Conservation (phyloP, 2,329 filamentous ascomycete genomes). For the Ceratocystiopsis minuta region DNA sequence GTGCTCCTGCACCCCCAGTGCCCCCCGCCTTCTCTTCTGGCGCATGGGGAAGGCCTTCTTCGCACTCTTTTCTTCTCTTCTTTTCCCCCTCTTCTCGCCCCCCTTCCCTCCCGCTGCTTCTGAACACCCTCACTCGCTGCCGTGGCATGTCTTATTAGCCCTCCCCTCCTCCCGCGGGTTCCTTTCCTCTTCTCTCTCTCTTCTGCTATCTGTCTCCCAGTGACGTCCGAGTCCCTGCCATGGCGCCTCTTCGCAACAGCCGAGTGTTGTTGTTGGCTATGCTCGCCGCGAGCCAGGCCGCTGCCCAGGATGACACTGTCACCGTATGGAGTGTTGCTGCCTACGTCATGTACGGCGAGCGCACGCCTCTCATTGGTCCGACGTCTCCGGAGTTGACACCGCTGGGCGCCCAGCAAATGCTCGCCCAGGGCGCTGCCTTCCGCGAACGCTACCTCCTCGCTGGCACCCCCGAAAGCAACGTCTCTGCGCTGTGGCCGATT, state of each 20-base stretch:
- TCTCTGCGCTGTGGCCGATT: slow-evolving; percentile 18
- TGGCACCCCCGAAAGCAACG: slow-evolving; percentile 8
- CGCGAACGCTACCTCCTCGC: slow-evolving; percentile 28
- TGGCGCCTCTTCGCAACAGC: background rate
- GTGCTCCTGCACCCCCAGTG: too few species aligned
- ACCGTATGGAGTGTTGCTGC: slow-evolving; percentile 31
- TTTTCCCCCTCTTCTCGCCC: background rate
- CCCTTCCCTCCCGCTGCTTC: background rate
- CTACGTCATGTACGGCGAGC: slow-evolving; percentile 35
- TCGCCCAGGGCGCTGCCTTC: slow-evolving; percentile 28
- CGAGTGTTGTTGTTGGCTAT: background rate
- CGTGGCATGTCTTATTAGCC: background rate
- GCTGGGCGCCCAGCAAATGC: slow-evolving; percentile 33
- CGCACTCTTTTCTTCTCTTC: background rate
- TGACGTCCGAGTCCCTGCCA: background rate
- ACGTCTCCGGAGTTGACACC: slow-evolving; percentile 26
- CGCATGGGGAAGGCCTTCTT: too few species aligned
- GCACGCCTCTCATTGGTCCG: slow-evolving; percentile 22
- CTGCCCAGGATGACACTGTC: slow-evolving; percentile 9
- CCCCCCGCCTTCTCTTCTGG: too few species aligned
- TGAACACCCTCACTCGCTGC: too few species aligned
- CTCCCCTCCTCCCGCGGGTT: too few species aligned
- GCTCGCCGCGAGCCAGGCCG: background rate
- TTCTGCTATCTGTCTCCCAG: background rate
- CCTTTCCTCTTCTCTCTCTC: background rate